phyloP scores from a whole-genome alignment of 1,284 basidiomycete genomes.

The Retiboletus flavoniger region DNA sequence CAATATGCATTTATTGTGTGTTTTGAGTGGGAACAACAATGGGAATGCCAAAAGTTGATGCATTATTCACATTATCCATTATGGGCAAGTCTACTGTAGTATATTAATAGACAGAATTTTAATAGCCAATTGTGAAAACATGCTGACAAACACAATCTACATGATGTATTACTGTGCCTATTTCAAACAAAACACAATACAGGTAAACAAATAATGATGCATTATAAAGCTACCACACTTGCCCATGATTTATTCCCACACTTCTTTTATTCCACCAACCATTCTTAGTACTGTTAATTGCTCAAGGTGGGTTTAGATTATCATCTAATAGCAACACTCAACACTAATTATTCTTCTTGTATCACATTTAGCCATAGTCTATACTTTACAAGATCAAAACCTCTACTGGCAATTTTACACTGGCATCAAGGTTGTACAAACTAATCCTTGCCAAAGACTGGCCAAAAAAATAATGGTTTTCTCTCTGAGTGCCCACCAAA shows the following conservation, averaged over 20 bases:
- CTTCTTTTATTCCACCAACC: neutral
- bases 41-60: too few species aligned
- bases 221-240: constrained; percentile 5
- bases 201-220: constrained; percentile 13
- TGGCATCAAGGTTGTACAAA: neutral
- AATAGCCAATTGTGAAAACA: neutral
- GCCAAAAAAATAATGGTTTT: constrained; percentile 13
- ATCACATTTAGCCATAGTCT: neutral
- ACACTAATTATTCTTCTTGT: neutral
- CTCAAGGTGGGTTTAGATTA: constrained; percentile 4
- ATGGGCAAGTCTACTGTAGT: constrained; percentile 20
- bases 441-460: neutral
- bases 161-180: neutral
- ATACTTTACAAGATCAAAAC: neutral
- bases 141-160: constrained; percentile 2
- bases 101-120: neutral
- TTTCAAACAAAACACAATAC: constrained; percentile 16
- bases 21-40: too few species aligned
- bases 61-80: too few species aligned
- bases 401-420: neutral
- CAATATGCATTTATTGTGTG: too few species aligned
- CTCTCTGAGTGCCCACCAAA: constrained; percentile 16
- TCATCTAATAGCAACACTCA: neutral
- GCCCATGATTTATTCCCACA: neutral
- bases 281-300: neutral